Conservation (phyloP, 139 green algal genomes). For the Volvox africanus region DNA sequence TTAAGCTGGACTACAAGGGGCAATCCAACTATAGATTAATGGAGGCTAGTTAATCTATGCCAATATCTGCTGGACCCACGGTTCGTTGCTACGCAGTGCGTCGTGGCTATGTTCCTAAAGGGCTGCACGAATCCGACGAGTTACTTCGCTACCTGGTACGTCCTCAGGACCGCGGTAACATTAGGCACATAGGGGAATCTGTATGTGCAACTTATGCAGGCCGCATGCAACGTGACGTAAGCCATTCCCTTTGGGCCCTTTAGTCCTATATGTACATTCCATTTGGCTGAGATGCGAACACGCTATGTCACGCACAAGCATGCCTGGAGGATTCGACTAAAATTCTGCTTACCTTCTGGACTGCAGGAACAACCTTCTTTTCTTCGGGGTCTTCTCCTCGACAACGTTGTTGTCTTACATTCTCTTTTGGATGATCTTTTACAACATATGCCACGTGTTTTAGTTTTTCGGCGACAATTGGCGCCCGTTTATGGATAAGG, state of each 20-base stretch:
- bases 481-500: background rate
- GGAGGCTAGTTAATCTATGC: no score
- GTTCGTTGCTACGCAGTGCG: slow-evolving; percentile 53
- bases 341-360: background rate
- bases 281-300: no score
- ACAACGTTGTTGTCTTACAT: slow-evolving; percentile 71
- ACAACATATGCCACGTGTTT: slow-evolving; percentile 72
- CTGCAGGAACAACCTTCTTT: slow-evolving; percentile 60
- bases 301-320: no score
- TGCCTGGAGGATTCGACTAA: no score
- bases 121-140: slow-evolving; percentile 47
- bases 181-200: no score
- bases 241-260: no score
- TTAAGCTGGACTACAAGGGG: no score
- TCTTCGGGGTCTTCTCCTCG: slow-evolving; percentile 63
- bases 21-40: no score
- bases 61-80: background rate
- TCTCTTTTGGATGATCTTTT: slow-evolving; percentile 74
- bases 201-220: no score
- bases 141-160: slow-evolving; percentile 52
- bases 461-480: background rate
- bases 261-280: no score
- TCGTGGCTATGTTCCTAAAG: slow-evolving; percentile 59
- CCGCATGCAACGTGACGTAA: no score
- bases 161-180: background rate